A percentile compares a stretch with the other conserved stretches of the same genome.
These are phyloP conservation scores for Calonectria ilicicola DNA, from an alignment of 2,329 filamentous ascomycete genomes.

Conservation along the genomic window DNA sequence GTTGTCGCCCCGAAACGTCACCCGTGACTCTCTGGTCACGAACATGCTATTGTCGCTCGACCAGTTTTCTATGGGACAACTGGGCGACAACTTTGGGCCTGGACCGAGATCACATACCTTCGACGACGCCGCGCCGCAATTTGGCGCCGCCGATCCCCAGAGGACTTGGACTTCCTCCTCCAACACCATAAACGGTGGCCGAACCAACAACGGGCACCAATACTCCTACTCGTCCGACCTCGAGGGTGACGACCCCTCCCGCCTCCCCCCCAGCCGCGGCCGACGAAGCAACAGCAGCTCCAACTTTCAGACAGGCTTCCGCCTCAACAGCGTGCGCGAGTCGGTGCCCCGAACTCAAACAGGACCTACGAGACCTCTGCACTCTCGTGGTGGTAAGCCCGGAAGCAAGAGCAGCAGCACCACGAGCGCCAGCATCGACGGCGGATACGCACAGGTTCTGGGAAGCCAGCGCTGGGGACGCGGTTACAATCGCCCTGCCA, in stretches of 20 bases:
- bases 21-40: conserved; percentile 91
- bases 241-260: conserved; percentile 67
- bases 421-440: conserved; percentile 75
- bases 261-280: conserved; percentile 66
- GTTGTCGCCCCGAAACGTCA: conserved; percentile 79
- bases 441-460: conserved; percentile 68
- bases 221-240: conserved; percentile 74
- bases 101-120: conserved; percentile 43
- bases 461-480: conserved; percentile 70
- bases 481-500: conserved; percentile 72
- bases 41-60: conserved; percentile 96
- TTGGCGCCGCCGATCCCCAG: conserved; percentile 47
- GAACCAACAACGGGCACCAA: conserved; percentile 46
- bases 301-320: conserved; percentile 72
- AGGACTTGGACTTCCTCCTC: conserved; percentile 46
- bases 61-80: conserved; percentile 74
- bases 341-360: conserved; percentile 50
- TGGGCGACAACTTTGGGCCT: conserved; percentile 41
- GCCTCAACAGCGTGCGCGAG: conserved; percentile 73
- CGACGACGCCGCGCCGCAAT: conserved; percentile 41
- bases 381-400: conserved; percentile 66
- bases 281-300: conserved; percentile 86
- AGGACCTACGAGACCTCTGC: conserved; percentile 56
- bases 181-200: conserved; percentile 35
- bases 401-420: conserved; percentile 81